Base-by-base conservation (phyloP, 106 monocot species). In the Dendrobium nobile region DNA sequence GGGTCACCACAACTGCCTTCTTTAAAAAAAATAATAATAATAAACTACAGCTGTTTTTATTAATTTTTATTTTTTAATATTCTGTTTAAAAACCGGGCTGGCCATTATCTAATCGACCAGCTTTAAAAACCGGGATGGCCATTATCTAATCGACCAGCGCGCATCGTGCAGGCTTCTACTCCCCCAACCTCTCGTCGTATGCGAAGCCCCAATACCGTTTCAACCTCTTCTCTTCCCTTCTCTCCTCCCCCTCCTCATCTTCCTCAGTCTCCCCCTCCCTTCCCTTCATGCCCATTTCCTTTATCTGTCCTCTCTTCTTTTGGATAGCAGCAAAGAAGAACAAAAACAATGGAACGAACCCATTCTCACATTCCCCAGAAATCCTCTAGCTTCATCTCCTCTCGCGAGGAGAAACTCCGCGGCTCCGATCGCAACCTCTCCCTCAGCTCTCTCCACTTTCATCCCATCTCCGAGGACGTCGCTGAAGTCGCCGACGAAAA, bases 371-470 rank as follows among this genome's bases (percentile, higher is more conserved):
- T 83, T 9, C 58, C 86, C 26, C 68, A 80, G n/a, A 86, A 83
- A 54, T 80, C 84, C 67, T 77, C 77, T 16, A 84, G 84, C 86
- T 91, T 87, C 61, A 48, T 77, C 78, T 31, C 79, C 82, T 13
- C 48, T 24, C 70, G 79, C 31, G 79, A 77, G 3, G 87, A 85
- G 15, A 82, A 78, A 48, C 67, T 68, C 77, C 27, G 77, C 78
- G 33, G 24, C 27, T 48, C 77, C 65, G 59, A 61, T 44, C 82
- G 82, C 67, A 82, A 68, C 59, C 67, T 82, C 77, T 82, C 82
- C 77, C 77, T 82, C 48, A 26, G 59, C 15, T 82, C 82, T 47
- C 77, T 82, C 33, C 22, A 37, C 22, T 67, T 77, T 44, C 56
- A 75, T 19, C 59, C 79, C 51, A 42, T 70, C 7, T n/a, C 74